These are phyloP conservation scores for Didymella sp. DNA, from an alignment of 2,329 filamentous ascomycete genomes.

Conservation along the genomic window DNA sequence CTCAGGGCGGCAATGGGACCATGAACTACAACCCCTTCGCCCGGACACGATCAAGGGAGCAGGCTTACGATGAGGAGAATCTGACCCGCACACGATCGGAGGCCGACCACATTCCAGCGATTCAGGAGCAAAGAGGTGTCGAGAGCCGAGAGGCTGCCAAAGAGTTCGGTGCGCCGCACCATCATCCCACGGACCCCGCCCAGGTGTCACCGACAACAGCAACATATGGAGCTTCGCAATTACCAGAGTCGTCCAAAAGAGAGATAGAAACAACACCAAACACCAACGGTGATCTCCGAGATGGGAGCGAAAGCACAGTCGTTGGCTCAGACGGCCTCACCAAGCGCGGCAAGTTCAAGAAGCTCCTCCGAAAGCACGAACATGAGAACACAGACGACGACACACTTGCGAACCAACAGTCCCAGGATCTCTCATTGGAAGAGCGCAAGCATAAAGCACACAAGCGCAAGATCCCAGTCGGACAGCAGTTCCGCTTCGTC, in stretches of 20 bases:
- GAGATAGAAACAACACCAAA: slow-evolving; percentile 16
- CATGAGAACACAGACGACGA: slow-evolving; percentile 24
- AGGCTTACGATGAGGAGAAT: slow-evolving; percentile 40
- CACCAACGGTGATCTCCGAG: slow-evolving; percentile 24
- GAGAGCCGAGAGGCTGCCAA: slow-evolving; percentile 37
- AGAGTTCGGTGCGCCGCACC: slow-evolving; percentile 38
- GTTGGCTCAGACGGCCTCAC: slow-evolving; percentile 27
- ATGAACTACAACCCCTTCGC: slow-evolving; percentile 48
- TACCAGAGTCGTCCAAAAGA: slow-evolving; percentile 21
- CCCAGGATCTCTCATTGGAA: slow-evolving; percentile 38
- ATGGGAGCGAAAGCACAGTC: slow-evolving; percentile 35
- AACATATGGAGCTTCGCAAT: slow-evolving; percentile 15
- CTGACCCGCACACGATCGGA: slow-evolving; percentile 37
- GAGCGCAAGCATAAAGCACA: slow-evolving; percentile 42
- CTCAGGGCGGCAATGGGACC: slow-evolving; percentile 30
- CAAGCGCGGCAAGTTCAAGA: slow-evolving; percentile 43
- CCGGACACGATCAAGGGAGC: slow-evolving; percentile 34
- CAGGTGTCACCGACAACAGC: slow-evolving; percentile 30
- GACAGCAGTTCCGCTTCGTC: slow-evolving; percentile 71
- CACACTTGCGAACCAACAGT: slow-evolving; percentile 27
- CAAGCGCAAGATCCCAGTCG: slow-evolving; percentile 47
- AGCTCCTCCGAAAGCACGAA: slow-evolving; percentile 34
- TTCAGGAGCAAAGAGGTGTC: slow-evolving; percentile 36
- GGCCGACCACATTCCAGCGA: slow-evolving; percentile 25
- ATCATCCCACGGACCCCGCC: slow-evolving; percentile 41